A percentile compares a stretch with the other conserved stretches of the same genome.
These are phyloP conservation scores for Tetrapisispora namnaoensis DNA, from an alignment of 805 yeast species.

Conservation along the genomic window DNA sequence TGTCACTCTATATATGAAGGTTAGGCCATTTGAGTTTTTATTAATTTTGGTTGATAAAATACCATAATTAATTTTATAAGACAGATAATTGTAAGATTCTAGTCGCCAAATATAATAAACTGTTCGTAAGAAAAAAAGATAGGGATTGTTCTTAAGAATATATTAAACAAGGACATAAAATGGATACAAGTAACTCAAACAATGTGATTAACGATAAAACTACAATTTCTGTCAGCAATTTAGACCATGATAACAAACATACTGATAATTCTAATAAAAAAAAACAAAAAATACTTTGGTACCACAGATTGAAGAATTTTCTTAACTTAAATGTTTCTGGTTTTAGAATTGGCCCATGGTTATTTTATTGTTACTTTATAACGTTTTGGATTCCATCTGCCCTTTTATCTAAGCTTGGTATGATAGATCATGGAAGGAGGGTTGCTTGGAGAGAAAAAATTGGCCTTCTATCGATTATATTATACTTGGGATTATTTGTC, in stretches of 20 bases:
- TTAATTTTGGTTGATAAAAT: too few species aligned
- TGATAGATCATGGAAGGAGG: slow-evolving; percentile 70
- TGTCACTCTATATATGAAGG: too few species aligned
- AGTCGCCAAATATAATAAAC: too few species aligned
- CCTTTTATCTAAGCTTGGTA: slow-evolving; percentile 47
- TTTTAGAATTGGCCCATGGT: slow-evolving; percentile 41
- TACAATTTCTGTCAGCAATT: background rate
- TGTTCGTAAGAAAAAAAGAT: too few species aligned
- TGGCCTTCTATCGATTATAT: slow-evolving; percentile 67
- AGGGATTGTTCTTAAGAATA: too few species aligned
- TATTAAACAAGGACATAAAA: too few species aligned
- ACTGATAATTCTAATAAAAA: background rate
- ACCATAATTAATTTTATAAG: too few species aligned
- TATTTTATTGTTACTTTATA: slow-evolving; percentile 61
- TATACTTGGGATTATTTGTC: slow-evolving; percentile 62
- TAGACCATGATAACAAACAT: background rate
- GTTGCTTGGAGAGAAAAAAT: slow-evolving; percentile 97
- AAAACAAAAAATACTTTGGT: background rate
- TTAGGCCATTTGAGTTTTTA: too few species aligned
- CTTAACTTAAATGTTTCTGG: background rate
- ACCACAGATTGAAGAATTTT: background rate
- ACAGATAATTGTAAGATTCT: too few species aligned
- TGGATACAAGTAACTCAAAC: too few species aligned
- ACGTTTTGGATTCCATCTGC: slow-evolving; percentile 92
- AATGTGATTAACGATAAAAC: background rate